phyloP scores from a whole-genome alignment of 495 filamentous ascomycete genomes.

The Penicillium taxi region DNA sequence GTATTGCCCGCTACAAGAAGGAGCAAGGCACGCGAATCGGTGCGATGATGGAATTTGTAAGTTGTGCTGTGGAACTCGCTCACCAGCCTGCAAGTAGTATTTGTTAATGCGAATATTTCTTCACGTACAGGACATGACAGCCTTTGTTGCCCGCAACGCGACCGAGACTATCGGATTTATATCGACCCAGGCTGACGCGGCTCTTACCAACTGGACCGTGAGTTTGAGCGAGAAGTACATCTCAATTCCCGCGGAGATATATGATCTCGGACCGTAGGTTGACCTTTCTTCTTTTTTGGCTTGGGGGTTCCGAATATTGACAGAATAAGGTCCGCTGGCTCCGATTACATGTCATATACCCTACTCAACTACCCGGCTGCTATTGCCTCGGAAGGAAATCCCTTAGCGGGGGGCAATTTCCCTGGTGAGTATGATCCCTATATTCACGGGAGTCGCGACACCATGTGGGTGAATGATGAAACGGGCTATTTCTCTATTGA shows the following conservation, averaged over 20 bases:
- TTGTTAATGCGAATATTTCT: not conserved
- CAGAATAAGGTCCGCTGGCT: conserved; percentile 5
- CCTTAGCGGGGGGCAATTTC: conserved; percentile 3
- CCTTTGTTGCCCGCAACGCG: conserved; percentile 6
- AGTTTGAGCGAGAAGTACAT: conserved; percentile 7
- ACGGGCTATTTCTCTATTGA: conserved; percentile 9
- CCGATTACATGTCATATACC: conserved; percentile 12
- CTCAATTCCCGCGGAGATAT: conserved; percentile 7
- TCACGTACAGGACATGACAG: conserved; percentile 10
- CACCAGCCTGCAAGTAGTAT: too few relatives aligned
- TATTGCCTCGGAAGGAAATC: conserved; percentile 11
- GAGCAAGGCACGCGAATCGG: conserved; percentile 7
- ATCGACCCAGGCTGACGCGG: conserved; percentile 5
- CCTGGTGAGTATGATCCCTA: conserved; percentile 11
- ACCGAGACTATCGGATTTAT: conserved; percentile 12
- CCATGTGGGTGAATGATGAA: conserved; percentile 10
- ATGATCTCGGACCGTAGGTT: conserved; percentile 9
- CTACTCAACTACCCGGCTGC: conserved; percentile 11
- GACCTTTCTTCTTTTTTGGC: not conserved
- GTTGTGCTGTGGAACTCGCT: too few relatives aligned
- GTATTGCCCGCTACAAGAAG: conserved; percentile 8
- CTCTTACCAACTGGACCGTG: conserved; percentile 9
- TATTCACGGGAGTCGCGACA: conserved; percentile 4
- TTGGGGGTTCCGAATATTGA: not conserved
- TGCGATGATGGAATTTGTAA: conserved; percentile 13